These are phyloP conservation scores for Cladophialophora bantiana DNA, from an alignment of 2,329 filamentous ascomycete genomes.

Conservation along the genomic window DNA sequence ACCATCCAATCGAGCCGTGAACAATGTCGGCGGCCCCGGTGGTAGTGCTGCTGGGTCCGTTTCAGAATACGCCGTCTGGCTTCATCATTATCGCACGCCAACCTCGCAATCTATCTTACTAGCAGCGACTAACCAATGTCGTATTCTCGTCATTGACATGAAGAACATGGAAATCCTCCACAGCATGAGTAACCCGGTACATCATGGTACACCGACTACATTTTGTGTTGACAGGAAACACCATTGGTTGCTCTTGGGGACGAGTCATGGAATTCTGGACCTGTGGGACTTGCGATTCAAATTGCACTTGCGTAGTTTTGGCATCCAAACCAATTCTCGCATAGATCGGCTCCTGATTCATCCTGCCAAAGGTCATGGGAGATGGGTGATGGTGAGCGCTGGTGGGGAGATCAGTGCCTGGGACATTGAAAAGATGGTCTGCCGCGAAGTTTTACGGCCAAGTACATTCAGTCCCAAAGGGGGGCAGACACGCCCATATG, in stretches of 20 bases:
- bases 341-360: constrained; percentile 70
- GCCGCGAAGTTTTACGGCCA: constrained; percentile 83
- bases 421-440: constrained; percentile 90
- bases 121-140: constrained; percentile 83
- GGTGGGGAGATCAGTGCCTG: constrained; percentile 93
- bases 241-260: constrained; percentile 91
- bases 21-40: constrained; percentile 85
- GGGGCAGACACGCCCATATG: constrained; percentile 66
- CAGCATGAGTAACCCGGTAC: constrained; percentile 81
- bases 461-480: constrained; percentile 31
- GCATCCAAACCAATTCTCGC: constrained; percentile 79
- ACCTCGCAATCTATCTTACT: constrained; percentile 77
- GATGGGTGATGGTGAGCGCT: constrained; percentile 87
- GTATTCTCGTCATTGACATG: constrained; percentile 83
- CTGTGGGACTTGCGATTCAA: constrained; percentile 98
- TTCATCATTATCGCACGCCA: constrained; percentile 88
- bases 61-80: constrained; percentile 81
- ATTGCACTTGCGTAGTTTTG: constrained; percentile 86
- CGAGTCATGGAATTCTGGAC: constrained; percentile 88
- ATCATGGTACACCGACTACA: constrained; percentile 89
- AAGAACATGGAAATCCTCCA: constrained; percentile 85
- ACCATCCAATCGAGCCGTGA: constrained; percentile 58
- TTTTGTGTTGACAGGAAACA: constrained; percentile 86
- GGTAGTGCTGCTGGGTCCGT: constrained; percentile 60
- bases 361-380: constrained; percentile 76